Conservation (phyloP, 768 basidiomycete genomes). For the Cystobasidium tubakii region DNA sequence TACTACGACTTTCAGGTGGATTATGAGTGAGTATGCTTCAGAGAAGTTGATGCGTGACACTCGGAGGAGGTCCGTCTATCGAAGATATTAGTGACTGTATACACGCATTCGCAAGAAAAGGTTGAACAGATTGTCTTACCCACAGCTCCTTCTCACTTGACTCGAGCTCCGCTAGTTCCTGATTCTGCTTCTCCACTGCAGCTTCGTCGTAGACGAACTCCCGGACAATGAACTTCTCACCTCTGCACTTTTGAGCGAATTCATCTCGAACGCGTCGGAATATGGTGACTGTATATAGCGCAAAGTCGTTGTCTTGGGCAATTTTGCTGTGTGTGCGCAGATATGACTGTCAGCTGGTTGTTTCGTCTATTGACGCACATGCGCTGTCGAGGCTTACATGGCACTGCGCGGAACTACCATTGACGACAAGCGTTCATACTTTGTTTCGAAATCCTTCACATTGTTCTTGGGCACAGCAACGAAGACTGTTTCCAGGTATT, state of each 20-base stretch:
- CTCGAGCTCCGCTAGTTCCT: slow-evolving; percentile 72
- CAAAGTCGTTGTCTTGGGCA: slow-evolving; percentile 79
- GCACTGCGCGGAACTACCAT: slow-evolving; percentile 95
- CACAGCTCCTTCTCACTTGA: slow-evolving; percentile 92
- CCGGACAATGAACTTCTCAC: slow-evolving; percentile 94
- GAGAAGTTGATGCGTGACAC: slow-evolving; percentile 92
- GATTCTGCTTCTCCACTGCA: slow-evolving; percentile 68
- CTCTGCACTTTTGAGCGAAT: slow-evolving; percentile 85
- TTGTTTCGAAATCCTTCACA: slow-evolving; percentile 78
- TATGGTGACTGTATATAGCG: slow-evolving; percentile 73
- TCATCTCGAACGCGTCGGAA: slow-evolving; percentile 89
- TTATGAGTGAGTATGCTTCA: slow-evolving; percentile 86
- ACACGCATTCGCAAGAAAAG: background rate
- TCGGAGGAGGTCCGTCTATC: slow-evolving; percentile 80
- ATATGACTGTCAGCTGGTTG: background rate
- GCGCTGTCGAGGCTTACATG: slow-evolving; percentile 55
- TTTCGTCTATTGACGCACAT: background rate
- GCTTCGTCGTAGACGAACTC: slow-evolving; percentile 87
- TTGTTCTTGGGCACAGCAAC: slow-evolving; percentile 89
- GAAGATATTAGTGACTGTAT: background rate
- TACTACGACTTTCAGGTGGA: slow-evolving; percentile 84
- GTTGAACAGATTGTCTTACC: too few species aligned
- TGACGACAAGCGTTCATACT: slow-evolving; percentile 75
- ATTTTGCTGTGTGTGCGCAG: slow-evolving; percentile 56
- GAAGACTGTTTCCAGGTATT: slow-evolving; percentile 84